Evolutionary conservation across 768 basidiomycete genomes (phyloP).

Genomic region (Leucogyrophana mollusca): DNA sequence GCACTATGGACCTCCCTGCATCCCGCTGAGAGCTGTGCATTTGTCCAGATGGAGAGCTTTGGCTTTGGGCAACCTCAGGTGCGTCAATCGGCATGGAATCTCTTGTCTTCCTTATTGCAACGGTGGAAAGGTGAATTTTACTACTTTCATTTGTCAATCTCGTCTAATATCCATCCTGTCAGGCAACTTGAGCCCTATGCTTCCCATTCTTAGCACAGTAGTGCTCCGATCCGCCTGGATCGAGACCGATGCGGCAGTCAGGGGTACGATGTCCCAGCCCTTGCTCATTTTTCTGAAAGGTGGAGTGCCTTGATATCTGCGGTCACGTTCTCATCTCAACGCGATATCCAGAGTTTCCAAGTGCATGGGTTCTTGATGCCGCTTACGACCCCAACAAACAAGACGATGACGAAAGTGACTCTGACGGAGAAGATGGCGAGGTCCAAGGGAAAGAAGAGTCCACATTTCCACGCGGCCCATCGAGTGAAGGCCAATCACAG

Average conservation of each 20-base stretch:
- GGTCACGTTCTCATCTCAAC: background rate
- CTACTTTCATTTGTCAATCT: constrained; percentile 12
- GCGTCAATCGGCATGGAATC: constrained; percentile 66
- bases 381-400: constrained; percentile 13
- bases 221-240: constrained; percentile 68
- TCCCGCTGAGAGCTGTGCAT: constrained; percentile 41
- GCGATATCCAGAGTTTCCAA: constrained; percentile 51
- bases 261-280: constrained; percentile 66
- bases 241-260: constrained; percentile 72
- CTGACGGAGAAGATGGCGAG: constrained; percentile 35
- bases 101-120: constrained; percentile 43
- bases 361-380: constrained; percentile 60
- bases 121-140: constrained; percentile 41
- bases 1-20: constrained; percentile 61
- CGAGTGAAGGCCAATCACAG: constrained; percentile 26
- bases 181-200: constrained; percentile 26
- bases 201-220: constrained; percentile 52
- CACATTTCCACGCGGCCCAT: background rate
- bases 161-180: constrained; percentile 17
- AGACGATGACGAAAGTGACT: constrained; percentile 27
- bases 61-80: constrained; percentile 71
- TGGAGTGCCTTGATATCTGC: constrained; percentile 26
- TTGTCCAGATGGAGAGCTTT: constrained; percentile 44
- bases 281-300: constrained; percentile 72
- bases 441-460: constrained; percentile 13